Evolutionary conservation across 1,139 yeast genomes (phyloP), one percentile per base, ranked within the genome.

Genomic region (Candida neerlandica): DNA sequence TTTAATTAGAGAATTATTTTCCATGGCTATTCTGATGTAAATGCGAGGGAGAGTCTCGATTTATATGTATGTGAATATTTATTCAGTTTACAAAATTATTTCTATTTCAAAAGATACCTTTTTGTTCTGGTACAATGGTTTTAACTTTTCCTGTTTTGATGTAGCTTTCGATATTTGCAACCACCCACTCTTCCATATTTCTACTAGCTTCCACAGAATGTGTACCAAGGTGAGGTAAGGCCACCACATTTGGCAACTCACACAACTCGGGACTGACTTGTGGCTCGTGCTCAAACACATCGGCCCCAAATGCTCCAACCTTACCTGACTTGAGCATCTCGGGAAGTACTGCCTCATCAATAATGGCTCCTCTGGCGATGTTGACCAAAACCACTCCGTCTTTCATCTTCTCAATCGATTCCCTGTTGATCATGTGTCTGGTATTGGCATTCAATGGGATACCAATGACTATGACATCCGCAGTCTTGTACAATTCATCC

Each of bases 221-320:
- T 0, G 96, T 88, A 26, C 96, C 96, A 85, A 87, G 81, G 64
- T 89, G 95, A n/a, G 95, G 95, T 55, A 85, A 70, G 32, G 85
- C 75, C n/a, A 84, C 74, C 14, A 84, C 89, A 52, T 81, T 81
- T 1, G 81, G 81, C 58, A 80, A 62, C 16, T 71, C 69, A 44
- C 77, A 67, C 51, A 86, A 68, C 50, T 85, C 89, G 57, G 73
- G 65, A 37, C 84, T 76, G 14, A 82, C 84, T 53, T 80, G 60
- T 5, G 97, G 97, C 69, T 91, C 97, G 56, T 77, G 70, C 63
- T 89, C 96, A 66, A 82, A 86, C 34, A 90, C 97, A 63, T 90
- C 97, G 37, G 90, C 66, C 12, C 92, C 96, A 53, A 84, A 88
- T 10, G 85, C 69, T 37, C 85, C 82, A 35, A 90, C 78, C 59